These are phyloP conservation scores for Xerocomellus amylosporus DNA, from an alignment of 768 basidiomycete genomes.

Conservation along the genomic window DNA sequence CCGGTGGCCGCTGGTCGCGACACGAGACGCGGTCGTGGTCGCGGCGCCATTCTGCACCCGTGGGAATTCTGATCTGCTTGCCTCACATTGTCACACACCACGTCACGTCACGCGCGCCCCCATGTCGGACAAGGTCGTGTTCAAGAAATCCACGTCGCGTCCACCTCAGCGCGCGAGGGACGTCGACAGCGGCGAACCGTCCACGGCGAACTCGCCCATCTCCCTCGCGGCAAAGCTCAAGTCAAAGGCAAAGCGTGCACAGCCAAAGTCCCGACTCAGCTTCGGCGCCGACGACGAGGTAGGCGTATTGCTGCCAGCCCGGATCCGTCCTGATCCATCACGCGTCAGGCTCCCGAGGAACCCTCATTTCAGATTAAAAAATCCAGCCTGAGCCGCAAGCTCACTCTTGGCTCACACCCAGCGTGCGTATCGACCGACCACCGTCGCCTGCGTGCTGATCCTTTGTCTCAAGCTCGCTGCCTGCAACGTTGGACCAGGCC, in stretches of 20 bases:
- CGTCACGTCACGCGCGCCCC: constrained; percentile 26
- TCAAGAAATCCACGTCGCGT: constrained; percentile 44
- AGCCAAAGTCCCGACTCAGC: constrained; percentile 67
- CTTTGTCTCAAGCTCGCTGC: constrained; percentile 33
- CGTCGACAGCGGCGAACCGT: constrained; percentile 8
- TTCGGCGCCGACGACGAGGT: constrained; percentile 76
- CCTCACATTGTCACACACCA: constrained; percentile 15
- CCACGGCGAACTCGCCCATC: constrained; percentile 46
- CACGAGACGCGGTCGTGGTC: constrained; percentile 53
- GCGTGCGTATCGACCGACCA: constrained; percentile 35
- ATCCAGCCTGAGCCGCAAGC: constrained; percentile 67
- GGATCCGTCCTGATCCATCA: constrained; percentile 28
- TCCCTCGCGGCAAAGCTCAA: constrained; percentile 65
- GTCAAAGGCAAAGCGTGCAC: constrained; percentile 64
- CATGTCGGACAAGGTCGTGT: constrained; percentile 34
- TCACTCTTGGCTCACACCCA: constrained; percentile 55
- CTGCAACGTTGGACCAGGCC: constrained; percentile 53
- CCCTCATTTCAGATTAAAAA: constrained; percentile 80
- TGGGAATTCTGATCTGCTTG: constrained; percentile 22
- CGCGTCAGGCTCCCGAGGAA: constrained; percentile 49
- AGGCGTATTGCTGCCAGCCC: constrained; percentile 19
- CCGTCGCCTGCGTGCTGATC: constrained; percentile 5
- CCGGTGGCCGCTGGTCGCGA: constrained; percentile 10
- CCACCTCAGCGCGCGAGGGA: constrained; percentile 41
- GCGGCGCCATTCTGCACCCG: constrained; percentile 33